Base-by-base conservation (phyloP, 1,139 yeast genomes). In the Blastobotrys serpentis region DNA sequence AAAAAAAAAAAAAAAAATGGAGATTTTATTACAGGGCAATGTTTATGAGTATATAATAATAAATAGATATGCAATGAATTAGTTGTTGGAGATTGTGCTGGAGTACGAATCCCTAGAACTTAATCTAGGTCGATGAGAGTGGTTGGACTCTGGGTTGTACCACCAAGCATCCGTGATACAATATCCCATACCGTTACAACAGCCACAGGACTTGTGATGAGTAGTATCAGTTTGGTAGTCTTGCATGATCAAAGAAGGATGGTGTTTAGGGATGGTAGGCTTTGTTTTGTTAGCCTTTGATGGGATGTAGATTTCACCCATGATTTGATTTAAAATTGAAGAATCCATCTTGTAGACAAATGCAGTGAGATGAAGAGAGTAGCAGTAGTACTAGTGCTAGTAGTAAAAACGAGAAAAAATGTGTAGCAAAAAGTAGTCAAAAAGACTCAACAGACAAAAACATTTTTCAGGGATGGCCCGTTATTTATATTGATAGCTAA, bases 121-220 rank as follows among this genome's bases (percentile, higher is more conserved):
- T 5, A 33, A 21, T 17, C 21, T 16, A 6, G 37, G 37, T 5
- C 37, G 37, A 17, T 6, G 21, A n/a, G 37, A 11, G 37, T 14
- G 37, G 21, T 14, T 33, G 17, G 37, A 33, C 21, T 33, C 21
- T 11, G 18, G 21, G 21, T 58, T 57, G 49, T 57, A 53, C 74
- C 73, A 67, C 79, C 79, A 75, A 3, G 78, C 77, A 47, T 75
- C 73, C 36, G 69, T 69, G 53, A 76, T 74, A 58, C 81, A 76
- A 18, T 69, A 66, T 34, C 70, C 72, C 25, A 74, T 75, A 19
- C 56, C 52, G 41, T 26, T 26, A 53, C 69, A 59, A 61, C 81
- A 76, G 14, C 80, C 81, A 58, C 81, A 76, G 23, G 64, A 56
- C 43, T 71, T 65, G 23, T 69, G 69, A 52, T 72, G 76, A 7